These are phyloP conservation scores for Ophiostoma tasmaniense DNA, from an alignment of 2,329 filamentous ascomycete species.

Conservation along the genomic window DNA sequence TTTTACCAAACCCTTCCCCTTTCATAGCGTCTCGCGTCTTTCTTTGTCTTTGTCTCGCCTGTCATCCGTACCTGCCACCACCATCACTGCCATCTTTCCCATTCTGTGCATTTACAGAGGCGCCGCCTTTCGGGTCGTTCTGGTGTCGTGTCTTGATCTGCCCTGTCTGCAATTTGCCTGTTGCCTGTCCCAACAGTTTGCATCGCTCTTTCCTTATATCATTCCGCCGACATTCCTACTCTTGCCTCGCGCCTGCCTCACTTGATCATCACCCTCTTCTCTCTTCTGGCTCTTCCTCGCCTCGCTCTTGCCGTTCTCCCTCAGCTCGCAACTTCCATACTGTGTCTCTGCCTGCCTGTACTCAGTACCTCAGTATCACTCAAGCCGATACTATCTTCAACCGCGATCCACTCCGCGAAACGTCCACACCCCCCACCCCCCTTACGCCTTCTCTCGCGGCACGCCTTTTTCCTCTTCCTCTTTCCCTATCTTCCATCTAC, in stretches of 20 bases:
- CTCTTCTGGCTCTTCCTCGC: not conserved
- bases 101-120: too few species aligned
- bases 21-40: not conserved
- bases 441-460: conserved; percentile 2
- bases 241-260: not conserved
- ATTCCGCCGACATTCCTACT: not conserved
- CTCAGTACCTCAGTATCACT: too few species aligned
- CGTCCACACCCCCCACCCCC: conserved; percentile 6
- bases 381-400: not conserved
- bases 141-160: not conserved
- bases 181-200: not conserved
- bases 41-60: not conserved
- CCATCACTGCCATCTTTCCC: not conserved
- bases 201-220: not conserved
- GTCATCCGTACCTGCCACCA: not conserved
- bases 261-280: not conserved
- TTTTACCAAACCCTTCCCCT: not conserved
- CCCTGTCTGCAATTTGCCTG: not conserved
- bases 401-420: conserved; percentile 5
- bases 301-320: not conserved
- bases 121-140: not conserved
- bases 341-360: not conserved
- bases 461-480: conserved; percentile 3
- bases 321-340: not conserved
- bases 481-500: conserved; percentile 5